Evolutionary conservation across 306 rosid species (phyloP).

Genomic region (Carpinus fangiana): DNA sequence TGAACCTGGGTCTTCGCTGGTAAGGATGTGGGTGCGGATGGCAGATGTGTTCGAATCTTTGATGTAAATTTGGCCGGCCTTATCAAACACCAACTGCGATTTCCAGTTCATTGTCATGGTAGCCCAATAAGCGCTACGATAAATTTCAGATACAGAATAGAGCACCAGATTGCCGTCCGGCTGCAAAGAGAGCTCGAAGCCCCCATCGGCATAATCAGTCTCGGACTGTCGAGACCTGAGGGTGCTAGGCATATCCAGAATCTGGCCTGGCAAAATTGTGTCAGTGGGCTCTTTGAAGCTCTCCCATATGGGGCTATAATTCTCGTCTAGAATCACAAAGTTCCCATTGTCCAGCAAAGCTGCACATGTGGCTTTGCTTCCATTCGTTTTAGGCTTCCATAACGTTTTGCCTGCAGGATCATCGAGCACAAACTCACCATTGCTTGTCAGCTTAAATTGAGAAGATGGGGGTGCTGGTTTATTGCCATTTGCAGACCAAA

Average conservation of each 20-base stretch:
- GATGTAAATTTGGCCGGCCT: conserved; percentile 28
- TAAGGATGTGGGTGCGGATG: neutral
- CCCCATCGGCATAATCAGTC: conserved; percentile 26
- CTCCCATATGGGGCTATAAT: conserved; percentile 25
- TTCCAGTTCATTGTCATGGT: neutral
- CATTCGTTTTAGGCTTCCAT: conserved; percentile 11
- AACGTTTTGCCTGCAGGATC: neutral
- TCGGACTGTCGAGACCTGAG: conserved; percentile 19
- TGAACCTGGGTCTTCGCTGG: neutral
- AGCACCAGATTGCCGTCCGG: conserved; percentile 21
- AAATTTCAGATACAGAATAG: neutral
- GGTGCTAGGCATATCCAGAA: neutral
- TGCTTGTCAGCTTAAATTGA: conserved; percentile 10
- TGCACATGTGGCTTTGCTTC: conserved; percentile 1
- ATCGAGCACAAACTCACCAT: conserved; percentile 14
- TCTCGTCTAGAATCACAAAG: conserved; percentile 18
- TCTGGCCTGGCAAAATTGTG: conserved; percentile 37
- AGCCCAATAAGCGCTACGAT: conserved; percentile 14
- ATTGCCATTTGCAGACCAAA: conserved; percentile 37
- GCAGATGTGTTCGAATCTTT: neutral
- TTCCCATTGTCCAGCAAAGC: conserved; percentile 29
- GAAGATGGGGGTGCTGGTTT: conserved; percentile 22
- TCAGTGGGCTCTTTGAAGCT: conserved; percentile 33
- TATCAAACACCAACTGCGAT: conserved; percentile 21
- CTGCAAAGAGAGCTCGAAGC: conserved; percentile 28